Conservation (phyloP, 1,284 basidiomycete species). For the Ustilago curta region DNA sequence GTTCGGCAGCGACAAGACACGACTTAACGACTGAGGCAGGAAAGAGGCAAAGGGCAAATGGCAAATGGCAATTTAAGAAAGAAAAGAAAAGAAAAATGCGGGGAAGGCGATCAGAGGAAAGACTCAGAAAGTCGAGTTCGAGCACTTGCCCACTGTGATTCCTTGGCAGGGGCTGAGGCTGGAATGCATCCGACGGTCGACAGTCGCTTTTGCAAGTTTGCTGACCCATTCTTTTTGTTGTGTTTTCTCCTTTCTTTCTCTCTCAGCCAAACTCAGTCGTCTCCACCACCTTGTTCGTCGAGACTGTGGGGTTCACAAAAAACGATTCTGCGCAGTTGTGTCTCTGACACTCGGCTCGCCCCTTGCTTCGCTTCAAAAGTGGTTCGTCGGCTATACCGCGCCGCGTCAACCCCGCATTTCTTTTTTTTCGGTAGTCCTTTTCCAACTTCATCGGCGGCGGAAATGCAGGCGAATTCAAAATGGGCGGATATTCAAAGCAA, state of each 20-base stretch:
- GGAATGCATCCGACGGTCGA: no score
- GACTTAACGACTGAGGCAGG: neutral
- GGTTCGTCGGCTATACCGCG: neutral
- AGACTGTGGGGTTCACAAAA: no score
- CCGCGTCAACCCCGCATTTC: slow-evolving; percentile 3
- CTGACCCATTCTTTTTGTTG: no score
- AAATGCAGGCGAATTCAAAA: neutral
- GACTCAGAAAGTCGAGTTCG: neutral
- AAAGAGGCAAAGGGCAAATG: no score
- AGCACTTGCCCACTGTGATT: neutral
- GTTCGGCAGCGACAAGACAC: neutral
- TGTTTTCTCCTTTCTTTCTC: no score
- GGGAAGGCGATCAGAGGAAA: slow-evolving; percentile 1
- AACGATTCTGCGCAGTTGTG: neutral
- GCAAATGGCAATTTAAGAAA: neutral
- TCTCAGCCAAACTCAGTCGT: no score
- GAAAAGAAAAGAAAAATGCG: slow-evolving; percentile 1
- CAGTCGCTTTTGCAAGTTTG: no score
- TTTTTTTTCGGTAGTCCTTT: neutral
- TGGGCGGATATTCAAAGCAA: no score
- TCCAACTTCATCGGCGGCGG: neutral
- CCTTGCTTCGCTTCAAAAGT: neutral
- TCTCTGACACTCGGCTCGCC: neutral
- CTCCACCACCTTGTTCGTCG: no score
- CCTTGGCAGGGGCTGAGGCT: no score